A percentile compares a stretch with the other conserved stretches of the same genome.
Evolutionary conservation across 352 stramenopile species (phyloP).

Genomic region (Globisporangium cylindrosporum): DNA sequence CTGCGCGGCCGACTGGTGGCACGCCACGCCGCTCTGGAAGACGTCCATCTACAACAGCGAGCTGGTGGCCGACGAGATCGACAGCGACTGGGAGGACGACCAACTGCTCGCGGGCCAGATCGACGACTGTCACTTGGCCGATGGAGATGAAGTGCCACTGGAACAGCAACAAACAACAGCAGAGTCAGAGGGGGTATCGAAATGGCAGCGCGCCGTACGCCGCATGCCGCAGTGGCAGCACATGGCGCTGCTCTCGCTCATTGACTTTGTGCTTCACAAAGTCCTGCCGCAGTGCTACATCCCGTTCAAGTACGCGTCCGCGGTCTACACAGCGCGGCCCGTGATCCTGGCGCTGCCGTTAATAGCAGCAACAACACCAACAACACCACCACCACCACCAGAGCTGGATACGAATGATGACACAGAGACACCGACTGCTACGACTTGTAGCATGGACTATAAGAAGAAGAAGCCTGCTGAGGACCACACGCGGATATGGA

Average conservation of each 20-base stretch:
- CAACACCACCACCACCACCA: neutral
- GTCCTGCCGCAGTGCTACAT: conserved; percentile 59
- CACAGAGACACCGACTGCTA: neutral
- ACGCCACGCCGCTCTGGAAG: conserved; percentile 43
- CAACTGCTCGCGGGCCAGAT: conserved; percentile 23
- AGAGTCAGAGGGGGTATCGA: conserved; percentile 9
- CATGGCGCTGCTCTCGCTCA: conserved; percentile 42
- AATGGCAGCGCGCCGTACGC: conserved; percentile 34
- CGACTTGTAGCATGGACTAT: neutral
- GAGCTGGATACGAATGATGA: neutral
- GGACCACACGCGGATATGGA: neutral
- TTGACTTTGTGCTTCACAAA: conserved; percentile 50
- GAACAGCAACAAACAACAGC: neutral
- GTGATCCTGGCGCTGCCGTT: conserved; percentile 41
- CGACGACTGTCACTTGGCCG: conserved; percentile 37
- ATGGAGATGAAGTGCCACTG: neutral
- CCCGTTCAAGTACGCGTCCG: conserved; percentile 55
- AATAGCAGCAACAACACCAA: conserved; percentile 13
- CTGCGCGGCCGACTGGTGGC: conserved; percentile 56
- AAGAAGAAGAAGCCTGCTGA: neutral
- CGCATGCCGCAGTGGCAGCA: conserved; percentile 51
- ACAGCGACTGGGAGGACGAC: conserved; percentile 52
- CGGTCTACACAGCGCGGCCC: conserved; percentile 48
- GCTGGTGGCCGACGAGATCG: conserved; percentile 26
- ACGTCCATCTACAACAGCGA: conserved; percentile 19